phyloP scores from a whole-genome alignment of 805 yeast genomes.

The Yarrowia sp. region DNA sequence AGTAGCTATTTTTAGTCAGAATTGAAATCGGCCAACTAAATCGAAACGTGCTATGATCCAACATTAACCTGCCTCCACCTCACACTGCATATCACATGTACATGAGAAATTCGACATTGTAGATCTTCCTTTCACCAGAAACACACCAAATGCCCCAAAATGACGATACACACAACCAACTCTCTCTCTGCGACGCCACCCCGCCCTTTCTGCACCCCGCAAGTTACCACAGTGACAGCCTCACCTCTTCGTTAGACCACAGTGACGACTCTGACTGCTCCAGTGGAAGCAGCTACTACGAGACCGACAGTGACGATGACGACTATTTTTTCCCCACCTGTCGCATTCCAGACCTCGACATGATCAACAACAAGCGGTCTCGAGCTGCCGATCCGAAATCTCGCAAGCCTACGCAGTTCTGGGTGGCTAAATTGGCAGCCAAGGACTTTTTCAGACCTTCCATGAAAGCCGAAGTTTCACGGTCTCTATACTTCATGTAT shows the following conservation, averaged over 20 bases:
- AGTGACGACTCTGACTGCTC: not conserved
- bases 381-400: not conserved
- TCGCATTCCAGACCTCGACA: conserved; percentile 23
- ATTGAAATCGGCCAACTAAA: too few species aligned
- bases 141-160: not conserved
- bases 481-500: conserved; percentile 18
- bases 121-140: not conserved
- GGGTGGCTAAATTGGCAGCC: conserved; percentile 20
- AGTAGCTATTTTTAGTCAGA: too few species aligned
- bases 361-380: not conserved
- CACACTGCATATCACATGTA: conserved; percentile 15
- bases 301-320: conserved; percentile 12
- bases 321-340: conserved; percentile 13
- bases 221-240: not conserved
- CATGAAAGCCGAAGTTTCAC: conserved; percentile 14
- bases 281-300: conserved; percentile 12
- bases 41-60: too few species aligned
- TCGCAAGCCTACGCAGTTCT: conserved; percentile 22
- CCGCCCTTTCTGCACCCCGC: not conserved
- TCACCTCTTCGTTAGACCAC: not conserved
- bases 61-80: not conserved
- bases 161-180: not conserved
- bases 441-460: conserved; percentile 21
- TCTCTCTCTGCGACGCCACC: conserved; percentile 1
- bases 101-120: not conserved